These are phyloP conservation scores for Strobilomyces dryophilus DNA, from an alignment of 768 basidiomycete species.

Conservation along the genomic window DNA sequence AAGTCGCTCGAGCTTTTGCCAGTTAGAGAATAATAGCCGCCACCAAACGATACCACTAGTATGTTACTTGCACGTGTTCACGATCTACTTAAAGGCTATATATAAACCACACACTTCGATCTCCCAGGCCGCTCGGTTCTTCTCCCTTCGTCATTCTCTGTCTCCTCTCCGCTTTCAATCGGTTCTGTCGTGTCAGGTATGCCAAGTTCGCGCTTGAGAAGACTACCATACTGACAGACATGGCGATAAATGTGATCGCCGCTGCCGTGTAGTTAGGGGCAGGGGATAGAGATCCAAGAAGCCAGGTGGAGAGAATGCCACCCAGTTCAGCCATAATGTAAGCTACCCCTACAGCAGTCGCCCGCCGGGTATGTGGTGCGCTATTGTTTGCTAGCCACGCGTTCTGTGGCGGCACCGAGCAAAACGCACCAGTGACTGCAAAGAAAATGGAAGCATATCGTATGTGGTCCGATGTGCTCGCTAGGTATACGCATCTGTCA, in stretches of 20 bases:
- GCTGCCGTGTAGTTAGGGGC: conserved; percentile 49
- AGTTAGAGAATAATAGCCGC: no score
- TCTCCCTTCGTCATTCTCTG: conserved; percentile 28
- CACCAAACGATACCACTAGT: no score
- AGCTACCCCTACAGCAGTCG: conserved; percentile 54
- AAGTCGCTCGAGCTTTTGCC: no score
- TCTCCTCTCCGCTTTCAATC: conserved; percentile 39
- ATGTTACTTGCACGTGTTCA: neutral
- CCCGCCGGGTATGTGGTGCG: conserved; percentile 51
- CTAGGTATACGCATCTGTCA: conserved; percentile 1
- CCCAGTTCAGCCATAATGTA: conserved; percentile 55
- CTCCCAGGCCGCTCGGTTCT: conserved; percentile 44
- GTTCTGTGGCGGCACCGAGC: conserved; percentile 46
- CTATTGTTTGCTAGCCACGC: conserved; percentile 65
- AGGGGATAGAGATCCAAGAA: conserved; percentile 47
- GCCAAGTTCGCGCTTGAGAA: conserved; percentile 36
- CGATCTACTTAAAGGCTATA: conserved; percentile 38
- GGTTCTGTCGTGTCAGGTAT: conserved; percentile 44
- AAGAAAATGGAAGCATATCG: conserved; percentile 57
- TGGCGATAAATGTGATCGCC: conserved; percentile 33
- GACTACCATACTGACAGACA: conserved; percentile 39
- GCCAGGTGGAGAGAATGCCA: conserved; percentile 60
- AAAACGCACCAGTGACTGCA: conserved; percentile 48
- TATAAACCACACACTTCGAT: conserved; percentile 53
- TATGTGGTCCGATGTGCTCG: conserved; percentile 32